These are phyloP conservation scores for Flueggea neowawraea DNA, from an alignment of 441 rosid genomes.

Conservation along the genomic window DNA sequence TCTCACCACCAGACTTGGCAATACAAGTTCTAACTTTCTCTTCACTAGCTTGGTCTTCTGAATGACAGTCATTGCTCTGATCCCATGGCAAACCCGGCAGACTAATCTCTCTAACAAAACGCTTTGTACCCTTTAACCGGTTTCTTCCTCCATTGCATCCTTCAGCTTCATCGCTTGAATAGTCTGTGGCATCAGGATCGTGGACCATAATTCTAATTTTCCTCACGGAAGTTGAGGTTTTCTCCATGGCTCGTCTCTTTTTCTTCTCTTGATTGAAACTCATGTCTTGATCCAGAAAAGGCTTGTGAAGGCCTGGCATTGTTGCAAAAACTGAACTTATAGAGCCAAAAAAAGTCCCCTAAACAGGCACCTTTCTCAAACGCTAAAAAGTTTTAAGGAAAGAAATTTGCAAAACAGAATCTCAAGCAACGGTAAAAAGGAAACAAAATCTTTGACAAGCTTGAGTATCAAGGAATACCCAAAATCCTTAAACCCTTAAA, in stretches of 20 bases:
- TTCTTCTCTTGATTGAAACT: constrained; percentile 1
- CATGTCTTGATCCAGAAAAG: constrained; percentile 13
- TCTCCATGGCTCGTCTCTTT: constrained; percentile 6
- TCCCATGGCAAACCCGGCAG: background rate
- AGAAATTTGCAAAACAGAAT: background rate
- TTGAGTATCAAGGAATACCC: constrained; percentile 25
- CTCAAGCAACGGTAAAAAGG: background rate
- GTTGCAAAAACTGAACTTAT: background rate
- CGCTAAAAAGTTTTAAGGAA: too few relatives aligned
- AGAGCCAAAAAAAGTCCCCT: background rate
- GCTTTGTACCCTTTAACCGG: constrained; percentile 11
- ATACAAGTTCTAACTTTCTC: background rate
- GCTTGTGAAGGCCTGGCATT: constrained; percentile 25
- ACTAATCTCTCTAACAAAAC: constrained; percentile 29
- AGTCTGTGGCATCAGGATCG: constrained; percentile 54
- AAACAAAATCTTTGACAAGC: constrained; percentile 10
- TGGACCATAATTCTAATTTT: constrained; percentile 34
- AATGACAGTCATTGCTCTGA: background rate
- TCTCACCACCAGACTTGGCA: background rate
- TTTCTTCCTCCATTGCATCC: background rate
- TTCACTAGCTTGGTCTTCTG: background rate
- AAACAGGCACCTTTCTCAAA: too few relatives aligned
- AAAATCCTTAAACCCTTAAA: constrained; percentile 21
- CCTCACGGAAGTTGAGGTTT: constrained; percentile 12
- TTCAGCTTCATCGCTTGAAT: constrained; percentile 40